Base-by-base conservation (phyloP, 2,329 filamentous ascomycete species). In the Hortaea werneckii region DNA sequence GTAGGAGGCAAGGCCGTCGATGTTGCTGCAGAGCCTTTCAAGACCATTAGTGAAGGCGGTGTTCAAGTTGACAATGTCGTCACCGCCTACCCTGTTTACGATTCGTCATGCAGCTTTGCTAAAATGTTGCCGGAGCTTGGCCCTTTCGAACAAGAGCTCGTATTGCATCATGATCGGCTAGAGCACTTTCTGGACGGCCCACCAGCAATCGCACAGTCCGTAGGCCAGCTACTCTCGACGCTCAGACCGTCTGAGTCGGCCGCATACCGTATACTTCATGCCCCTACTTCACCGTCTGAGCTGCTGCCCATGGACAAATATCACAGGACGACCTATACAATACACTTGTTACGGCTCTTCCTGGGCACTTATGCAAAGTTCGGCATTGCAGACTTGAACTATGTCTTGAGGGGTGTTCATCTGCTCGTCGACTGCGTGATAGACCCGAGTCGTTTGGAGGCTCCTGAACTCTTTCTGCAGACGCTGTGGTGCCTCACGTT, bases 121-220 rank as follows among this genome's bases (percentile, higher is more conserved):
- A 53, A 51, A 29, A 50, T 58, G 37, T 56, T 61, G 42, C 54
- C 51, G 30, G 41, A 48, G 28, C 37, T 51, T 44, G 69, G 50
- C 59, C 71, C 75, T 1, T 73, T 96, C 2, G 87, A 96, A 60
- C 74, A 78, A 9, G 85, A 90, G 56, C 81, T 96, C 20, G 70
- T 92, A 54, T 76, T 80, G 47, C 85, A 94, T 63, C 94, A 95
- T 58, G 77, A 86, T 44, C 81, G 90, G 50, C 68, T 98, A 26
- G 95, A 92, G 74, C 77, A 79, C 38, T 84, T 90, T 57, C 73
- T 96, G 44, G 79, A 80, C 52, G 55, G 51, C 5, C 45, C 54
- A 77, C 89, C 67, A 77, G 85, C 39, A 81, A 89, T 58, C 28
- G 58, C 57, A 29, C 28, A 48, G 8, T 46, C 51, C 42, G 52